These are phyloP conservation scores for Ophiostoma sp. DNA, from an alignment of 2,329 filamentous ascomycete species.

Conservation along the genomic window DNA sequence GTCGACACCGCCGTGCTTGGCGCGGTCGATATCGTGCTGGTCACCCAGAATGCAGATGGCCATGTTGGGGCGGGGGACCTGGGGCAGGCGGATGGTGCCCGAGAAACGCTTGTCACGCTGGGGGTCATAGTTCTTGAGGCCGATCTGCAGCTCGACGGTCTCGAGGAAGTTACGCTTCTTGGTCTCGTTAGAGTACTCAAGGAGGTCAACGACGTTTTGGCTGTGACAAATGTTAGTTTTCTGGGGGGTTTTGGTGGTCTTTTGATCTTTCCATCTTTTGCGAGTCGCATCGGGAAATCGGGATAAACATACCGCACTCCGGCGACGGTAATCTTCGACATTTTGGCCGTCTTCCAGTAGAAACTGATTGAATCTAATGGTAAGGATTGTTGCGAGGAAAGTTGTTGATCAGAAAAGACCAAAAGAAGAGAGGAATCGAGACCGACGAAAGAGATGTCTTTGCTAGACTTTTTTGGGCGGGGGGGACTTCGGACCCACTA, in stretches of 20 bases:
- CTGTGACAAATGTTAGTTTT: conserved; percentile 34
- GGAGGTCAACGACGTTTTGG: conserved; percentile 85
- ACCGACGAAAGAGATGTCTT: background rate
- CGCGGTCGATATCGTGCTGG: conserved; percentile 98
- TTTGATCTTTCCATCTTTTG: background rate
- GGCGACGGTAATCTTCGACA: conserved; percentile 58
- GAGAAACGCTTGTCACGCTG: conserved; percentile 99
- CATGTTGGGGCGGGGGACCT: conserved; percentile 69
- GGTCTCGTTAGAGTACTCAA: conserved; percentile 85
- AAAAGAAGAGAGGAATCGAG: background rate
- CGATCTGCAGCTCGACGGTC: conserved; percentile 49
- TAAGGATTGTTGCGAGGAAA: conserved; percentile 30
- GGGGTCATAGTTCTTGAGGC: conserved; percentile 98
- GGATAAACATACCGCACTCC: conserved; percentile 35
- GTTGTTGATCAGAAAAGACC: background rate
- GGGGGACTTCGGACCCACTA: background rate
- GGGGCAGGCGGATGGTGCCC: conserved; percentile 92
- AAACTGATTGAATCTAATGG: conserved; percentile 30
- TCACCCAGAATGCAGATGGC: conserved; percentile 53
- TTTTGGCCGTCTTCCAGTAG: conserved; percentile 66
- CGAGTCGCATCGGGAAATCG: background rate
- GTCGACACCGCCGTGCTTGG: conserved; percentile 97
- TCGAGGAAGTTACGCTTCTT: conserved; percentile 97
- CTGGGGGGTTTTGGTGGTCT: conserved; percentile 7
- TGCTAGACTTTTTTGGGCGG: conserved; percentile 2